A percentile compares a stretch with the other conserved stretches of the same genome.
Evolutionary conservation across 23 red algal species (phyloP).

Genomic region (Agarophyton chilense): DNA sequence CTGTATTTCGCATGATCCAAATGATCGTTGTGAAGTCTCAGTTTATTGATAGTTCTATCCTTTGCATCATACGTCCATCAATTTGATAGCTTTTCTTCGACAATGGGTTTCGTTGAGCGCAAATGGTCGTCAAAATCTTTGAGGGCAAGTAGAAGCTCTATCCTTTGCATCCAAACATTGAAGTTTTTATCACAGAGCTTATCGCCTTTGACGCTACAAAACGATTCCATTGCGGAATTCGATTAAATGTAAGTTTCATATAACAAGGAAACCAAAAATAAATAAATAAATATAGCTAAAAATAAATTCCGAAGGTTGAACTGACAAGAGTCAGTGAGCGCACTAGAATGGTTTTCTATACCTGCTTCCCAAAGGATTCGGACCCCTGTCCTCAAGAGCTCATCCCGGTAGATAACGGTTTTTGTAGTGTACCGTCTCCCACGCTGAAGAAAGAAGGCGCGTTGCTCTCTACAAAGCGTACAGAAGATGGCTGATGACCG

Average conservation of each 20-base stretch:
- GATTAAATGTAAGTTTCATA: background rate
- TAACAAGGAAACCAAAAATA: background rate
- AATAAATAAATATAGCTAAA: background rate
- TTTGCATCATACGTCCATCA: conserved; percentile 30
- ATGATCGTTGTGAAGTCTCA: conserved; percentile 13
- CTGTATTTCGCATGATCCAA: conserved; percentile 7
- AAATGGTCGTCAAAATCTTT: conserved; percentile 35
- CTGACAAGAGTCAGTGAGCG: background rate
- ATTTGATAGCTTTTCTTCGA: background rate
- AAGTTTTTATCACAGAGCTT: conserved; percentile 23
- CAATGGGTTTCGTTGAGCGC: background rate
- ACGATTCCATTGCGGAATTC: background rate
- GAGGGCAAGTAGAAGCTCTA: conserved; percentile 24
- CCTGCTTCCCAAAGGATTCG: background rate
- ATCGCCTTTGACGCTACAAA: background rate
- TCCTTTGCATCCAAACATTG: conserved; percentile 23
- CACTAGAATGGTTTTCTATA: background rate
- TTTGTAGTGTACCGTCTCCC: conserved; percentile 13
- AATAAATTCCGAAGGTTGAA: background rate
- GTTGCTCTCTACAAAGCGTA: background rate
- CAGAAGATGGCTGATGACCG: conserved; percentile 27
- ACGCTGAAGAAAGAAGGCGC: conserved; percentile 6
- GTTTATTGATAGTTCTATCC: conserved; percentile 21
- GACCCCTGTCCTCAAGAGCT: conserved; percentile 9
- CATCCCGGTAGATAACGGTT: conserved; percentile 30